Percentiles rank a stretch among this genome's conserved stretches.
These are phyloP conservation scores for Pueraria montana DNA, from an alignment of 306 rosid species.

Conservation along the genomic window DNA sequence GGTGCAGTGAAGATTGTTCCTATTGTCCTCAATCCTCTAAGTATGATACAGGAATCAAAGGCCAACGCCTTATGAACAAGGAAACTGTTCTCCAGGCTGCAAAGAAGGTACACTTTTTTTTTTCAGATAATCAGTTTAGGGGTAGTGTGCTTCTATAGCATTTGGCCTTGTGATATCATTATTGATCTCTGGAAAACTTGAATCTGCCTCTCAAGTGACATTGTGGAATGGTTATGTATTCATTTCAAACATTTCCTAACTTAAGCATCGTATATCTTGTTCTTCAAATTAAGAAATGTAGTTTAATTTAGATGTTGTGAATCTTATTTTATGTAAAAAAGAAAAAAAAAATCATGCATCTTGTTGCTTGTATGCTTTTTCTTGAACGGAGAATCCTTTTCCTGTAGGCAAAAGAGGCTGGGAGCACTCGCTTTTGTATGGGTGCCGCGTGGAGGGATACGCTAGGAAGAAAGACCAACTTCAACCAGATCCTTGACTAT, in stretches of 20 bases:
- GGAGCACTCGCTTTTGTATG: slow-evolving; percentile 99
- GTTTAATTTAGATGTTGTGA: neutral
- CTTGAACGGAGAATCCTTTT: slow-evolving; percentile 39
- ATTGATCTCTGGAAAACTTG: neutral
- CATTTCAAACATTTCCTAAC: neutral
- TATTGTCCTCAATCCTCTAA: slow-evolving; percentile 97
- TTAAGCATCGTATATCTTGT: neutral
- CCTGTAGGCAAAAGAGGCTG: slow-evolving; percentile 94
- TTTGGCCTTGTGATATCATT: neutral
- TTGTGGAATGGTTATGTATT: neutral
- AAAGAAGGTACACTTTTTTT: slow-evolving; percentile 60
- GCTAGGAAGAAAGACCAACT: slow-evolving; percentile 90
- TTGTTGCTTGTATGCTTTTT: slow-evolving; percentile 29
- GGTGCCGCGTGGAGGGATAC: slow-evolving; percentile 99
- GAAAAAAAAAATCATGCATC: neutral
- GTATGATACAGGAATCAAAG: slow-evolving; percentile 86
- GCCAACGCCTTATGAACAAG: slow-evolving; percentile 81
- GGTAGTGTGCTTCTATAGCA: neutral
- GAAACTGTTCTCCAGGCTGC: slow-evolving; percentile 85
- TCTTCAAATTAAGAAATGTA: neutral
- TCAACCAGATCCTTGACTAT: slow-evolving; percentile 88
- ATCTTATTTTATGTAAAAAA: neutral
- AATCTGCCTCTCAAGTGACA: slow-evolving; percentile 11
- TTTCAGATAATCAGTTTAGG: slow-evolving; percentile 6
- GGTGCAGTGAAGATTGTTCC: slow-evolving; percentile 98